Conservation (phyloP, 345 rosid species). For the Microthlaspi erraticum region DNA sequence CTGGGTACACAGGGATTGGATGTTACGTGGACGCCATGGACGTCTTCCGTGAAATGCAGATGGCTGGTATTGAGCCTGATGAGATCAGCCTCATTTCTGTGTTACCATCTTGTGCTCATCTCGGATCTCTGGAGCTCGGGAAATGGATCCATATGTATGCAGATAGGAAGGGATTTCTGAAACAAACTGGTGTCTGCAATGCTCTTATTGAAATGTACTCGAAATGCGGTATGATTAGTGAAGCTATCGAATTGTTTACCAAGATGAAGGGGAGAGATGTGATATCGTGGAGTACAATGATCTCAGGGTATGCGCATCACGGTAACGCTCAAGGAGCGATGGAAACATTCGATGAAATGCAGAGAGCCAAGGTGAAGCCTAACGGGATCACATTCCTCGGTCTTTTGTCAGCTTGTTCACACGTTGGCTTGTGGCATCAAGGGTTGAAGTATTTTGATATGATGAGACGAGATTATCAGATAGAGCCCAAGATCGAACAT, state of each 20-base stretch:
- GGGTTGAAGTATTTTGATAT: constrained; percentile 54
- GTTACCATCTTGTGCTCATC: constrained; percentile 62
- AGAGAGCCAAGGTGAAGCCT: constrained; percentile 47
- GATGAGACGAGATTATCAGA: constrained; percentile 49
- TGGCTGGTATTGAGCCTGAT: constrained; percentile 52
- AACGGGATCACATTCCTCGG: constrained; percentile 62
- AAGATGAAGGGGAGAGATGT: constrained; percentile 51
- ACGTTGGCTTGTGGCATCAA: constrained; percentile 54
- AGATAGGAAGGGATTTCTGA: constrained; percentile 41
- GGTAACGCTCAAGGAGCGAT: constrained; percentile 54
- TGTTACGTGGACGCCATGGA: constrained; percentile 53
- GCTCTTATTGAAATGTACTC: constrained; percentile 66
- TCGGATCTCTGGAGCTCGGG: constrained; percentile 62
- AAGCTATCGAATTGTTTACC: constrained; percentile 51
- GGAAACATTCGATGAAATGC: constrained; percentile 54
- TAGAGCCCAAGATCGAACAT: constrained; percentile 59
- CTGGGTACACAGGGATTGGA: constrained; percentile 53
- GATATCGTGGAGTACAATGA: constrained; percentile 73
- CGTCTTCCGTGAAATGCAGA: constrained; percentile 52
- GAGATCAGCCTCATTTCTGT: constrained; percentile 57
- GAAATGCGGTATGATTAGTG: constrained; percentile 59
- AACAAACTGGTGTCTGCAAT: constrained; percentile 47
- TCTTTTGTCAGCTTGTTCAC: constrained; percentile 58
- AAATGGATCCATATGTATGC: constrained; percentile 62
- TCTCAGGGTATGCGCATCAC: constrained; percentile 62